Percentiles rank a stretch among this genome's conserved stretches.
These are phyloP conservation scores for Chaetomidium leptoderma DNA, from an alignment of 495 filamentous ascomycete species.

Conservation along the genomic window DNA sequence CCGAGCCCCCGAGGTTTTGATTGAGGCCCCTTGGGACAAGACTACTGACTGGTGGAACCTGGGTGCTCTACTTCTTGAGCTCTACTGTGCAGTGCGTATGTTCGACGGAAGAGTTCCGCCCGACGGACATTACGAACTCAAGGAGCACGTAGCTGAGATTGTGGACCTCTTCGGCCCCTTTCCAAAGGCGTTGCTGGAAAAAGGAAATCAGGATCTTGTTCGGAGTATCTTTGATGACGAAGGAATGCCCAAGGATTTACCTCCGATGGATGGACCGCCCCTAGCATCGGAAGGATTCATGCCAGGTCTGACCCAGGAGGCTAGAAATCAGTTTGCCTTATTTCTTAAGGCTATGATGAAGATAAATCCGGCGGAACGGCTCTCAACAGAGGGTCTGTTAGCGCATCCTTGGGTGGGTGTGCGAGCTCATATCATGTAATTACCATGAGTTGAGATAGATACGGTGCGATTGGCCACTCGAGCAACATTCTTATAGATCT, in stretches of 20 bases:
- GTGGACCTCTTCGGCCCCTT: slow-evolving; percentile 26
- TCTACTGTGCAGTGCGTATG: slow-evolving; percentile 17
- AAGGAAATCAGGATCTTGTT: slow-evolving; percentile 22
- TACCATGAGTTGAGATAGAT: too few relatives aligned
- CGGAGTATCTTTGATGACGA: slow-evolving; percentile 16
- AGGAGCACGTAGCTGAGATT: slow-evolving; percentile 26
- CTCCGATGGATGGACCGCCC: background rate
- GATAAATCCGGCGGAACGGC: slow-evolving; percentile 18
- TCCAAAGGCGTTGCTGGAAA: slow-evolving; percentile 23
- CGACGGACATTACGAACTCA: slow-evolving; percentile 19
- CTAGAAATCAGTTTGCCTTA: slow-evolving; percentile 7
- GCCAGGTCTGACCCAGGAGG: slow-evolving; percentile 3
- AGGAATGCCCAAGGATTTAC: background rate
- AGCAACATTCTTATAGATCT: too few relatives aligned
- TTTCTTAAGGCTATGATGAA: slow-evolving; percentile 19
- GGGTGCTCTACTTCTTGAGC: slow-evolving; percentile 22
- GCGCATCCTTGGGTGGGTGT: slow-evolving; percentile 18
- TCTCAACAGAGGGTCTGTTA: slow-evolving; percentile 9
- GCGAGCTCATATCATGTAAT: too few relatives aligned
- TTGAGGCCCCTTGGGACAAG: slow-evolving; percentile 29
- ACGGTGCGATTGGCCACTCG: too few relatives aligned
- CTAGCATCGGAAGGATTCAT: slow-evolving; percentile 7
- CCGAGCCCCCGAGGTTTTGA: slow-evolving; percentile 32
- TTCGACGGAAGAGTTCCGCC: slow-evolving; percentile 8
- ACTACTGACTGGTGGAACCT: slow-evolving; percentile 31